These are phyloP conservation scores for Leptographium lundbergii DNA, from an alignment of 2,329 filamentous ascomycete genomes.

Conservation along the genomic window DNA sequence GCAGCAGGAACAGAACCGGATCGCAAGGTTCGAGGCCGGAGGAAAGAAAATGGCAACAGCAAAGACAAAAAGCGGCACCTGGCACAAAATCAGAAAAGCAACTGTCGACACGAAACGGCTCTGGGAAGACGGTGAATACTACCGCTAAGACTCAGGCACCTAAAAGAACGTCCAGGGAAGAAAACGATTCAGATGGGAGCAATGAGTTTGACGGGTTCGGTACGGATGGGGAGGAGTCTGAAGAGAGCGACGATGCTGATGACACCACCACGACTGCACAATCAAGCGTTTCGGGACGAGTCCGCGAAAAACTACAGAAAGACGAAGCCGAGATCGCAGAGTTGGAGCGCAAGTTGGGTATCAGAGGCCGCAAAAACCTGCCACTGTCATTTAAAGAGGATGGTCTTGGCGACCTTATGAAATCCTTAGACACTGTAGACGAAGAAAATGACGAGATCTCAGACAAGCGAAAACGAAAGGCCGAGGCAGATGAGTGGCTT, in stretches of 20 bases:
- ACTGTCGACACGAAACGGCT: neutral
- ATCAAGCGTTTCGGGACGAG: conserved; percentile 18
- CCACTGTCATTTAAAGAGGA: conserved; percentile 68
- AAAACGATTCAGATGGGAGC: conserved; percentile 14
- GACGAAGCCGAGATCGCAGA: conserved; percentile 84
- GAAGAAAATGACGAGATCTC: conserved; percentile 33
- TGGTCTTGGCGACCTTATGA: conserved; percentile 64
- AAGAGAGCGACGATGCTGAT: conserved; percentile 11
- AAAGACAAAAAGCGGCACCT: neutral
- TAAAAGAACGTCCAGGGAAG: neutral
- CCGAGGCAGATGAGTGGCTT: conserved; percentile 47
- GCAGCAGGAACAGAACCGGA: conserved; percentile 9
- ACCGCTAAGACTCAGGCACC: neutral
- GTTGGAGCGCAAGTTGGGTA: conserved; percentile 76
- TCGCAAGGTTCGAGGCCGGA: neutral
- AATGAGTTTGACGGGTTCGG: conserved; percentile 10
- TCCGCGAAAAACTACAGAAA: conserved; percentile 55
- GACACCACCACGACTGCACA: conserved; percentile 10
- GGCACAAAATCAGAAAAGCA: neutral
- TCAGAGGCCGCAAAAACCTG: conserved; percentile 63
- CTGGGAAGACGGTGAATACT: neutral
- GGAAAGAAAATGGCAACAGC: neutral
- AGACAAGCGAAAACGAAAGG: conserved; percentile 49
- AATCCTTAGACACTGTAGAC: conserved; percentile 26
- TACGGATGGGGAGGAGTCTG: conserved; percentile 12